phyloP scores from a whole-genome alignment of 2,329 filamentous ascomycete genomes.

The Epichloe uncinata region DNA sequence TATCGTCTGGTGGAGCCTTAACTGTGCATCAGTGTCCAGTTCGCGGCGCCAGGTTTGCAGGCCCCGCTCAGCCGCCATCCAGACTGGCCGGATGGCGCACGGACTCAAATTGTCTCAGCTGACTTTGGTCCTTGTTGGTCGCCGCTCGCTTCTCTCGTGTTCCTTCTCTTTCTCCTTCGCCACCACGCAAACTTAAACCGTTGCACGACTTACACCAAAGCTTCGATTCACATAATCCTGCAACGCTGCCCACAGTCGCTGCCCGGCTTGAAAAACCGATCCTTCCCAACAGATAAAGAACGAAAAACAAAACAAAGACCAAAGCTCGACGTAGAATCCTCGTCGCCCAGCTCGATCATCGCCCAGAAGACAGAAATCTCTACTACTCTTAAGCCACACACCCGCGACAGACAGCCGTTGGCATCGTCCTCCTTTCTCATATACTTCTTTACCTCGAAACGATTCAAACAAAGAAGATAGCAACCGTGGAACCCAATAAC shows the following conservation, averaged over 20 bases:
- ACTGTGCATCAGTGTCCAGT: background rate
- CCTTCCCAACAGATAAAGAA: background rate
- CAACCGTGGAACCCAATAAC: slow-evolving; percentile 14
- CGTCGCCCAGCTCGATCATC: background rate
- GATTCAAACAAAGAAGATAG: slow-evolving; percentile 9
- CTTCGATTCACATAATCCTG: background rate
- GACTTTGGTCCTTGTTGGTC: background rate
- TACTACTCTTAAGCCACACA: background rate
- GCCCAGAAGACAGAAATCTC: background rate
- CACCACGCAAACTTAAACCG: background rate
- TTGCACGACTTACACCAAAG: background rate
- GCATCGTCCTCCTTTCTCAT: slow-evolving; percentile 6
- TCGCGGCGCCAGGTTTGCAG: background rate
- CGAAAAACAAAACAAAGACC: background rate
- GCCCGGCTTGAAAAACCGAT: background rate
- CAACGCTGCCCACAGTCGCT: background rate
- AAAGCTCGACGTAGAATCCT: background rate
- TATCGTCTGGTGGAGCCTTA: background rate
- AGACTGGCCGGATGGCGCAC: slow-evolving; percentile 1
- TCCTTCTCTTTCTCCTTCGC: background rate
- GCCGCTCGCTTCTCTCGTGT: background rate
- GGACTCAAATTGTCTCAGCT: background rate
- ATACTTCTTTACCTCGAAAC: background rate
- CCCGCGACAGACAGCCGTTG: background rate
- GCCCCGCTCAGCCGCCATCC: background rate